Evolutionary conservation across 495 filamentous ascomycete species (phyloP).

Genomic region (Antarctomyces pellizariae): DNA sequence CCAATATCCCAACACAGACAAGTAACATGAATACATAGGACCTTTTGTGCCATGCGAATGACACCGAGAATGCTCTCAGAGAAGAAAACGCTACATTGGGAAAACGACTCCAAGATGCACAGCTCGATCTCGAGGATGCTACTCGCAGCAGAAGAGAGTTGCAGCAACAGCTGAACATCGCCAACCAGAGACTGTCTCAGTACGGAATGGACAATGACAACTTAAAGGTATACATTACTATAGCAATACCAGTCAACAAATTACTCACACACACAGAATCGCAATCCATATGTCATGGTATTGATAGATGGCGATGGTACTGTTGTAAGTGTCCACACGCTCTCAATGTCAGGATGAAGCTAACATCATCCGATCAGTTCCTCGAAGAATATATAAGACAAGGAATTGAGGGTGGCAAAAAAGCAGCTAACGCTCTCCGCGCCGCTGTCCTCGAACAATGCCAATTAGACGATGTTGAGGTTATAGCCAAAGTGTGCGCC

Average conservation of each 20-base stretch:
- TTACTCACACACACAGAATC: conserved; percentile 25
- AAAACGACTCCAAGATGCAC: conserved; percentile 14
- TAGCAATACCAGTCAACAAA: conserved; percentile 1
- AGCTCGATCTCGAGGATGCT: conserved; percentile 21
- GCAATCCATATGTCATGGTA: conserved; percentile 51
- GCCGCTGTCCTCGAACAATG: conserved; percentile 26
- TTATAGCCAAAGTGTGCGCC: conserved; percentile 44
- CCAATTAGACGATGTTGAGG: conserved; percentile 25
- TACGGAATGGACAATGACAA: conserved; percentile 13
- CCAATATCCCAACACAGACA: too few relatives aligned
- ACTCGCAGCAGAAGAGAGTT: conserved; percentile 18
- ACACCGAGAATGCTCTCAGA: conserved; percentile 14
- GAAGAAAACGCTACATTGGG: conserved; percentile 16
- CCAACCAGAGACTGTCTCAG: conserved; percentile 11
- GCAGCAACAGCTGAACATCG: conserved; percentile 18
- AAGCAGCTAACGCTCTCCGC: conserved; percentile 39
- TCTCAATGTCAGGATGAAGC: conserved; percentile 2
- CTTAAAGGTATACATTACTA: conserved; percentile 15
- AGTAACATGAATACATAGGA: neutral
- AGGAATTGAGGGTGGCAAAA: conserved; percentile 45
- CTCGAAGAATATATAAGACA: conserved; percentile 35
- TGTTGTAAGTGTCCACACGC: conserved; percentile 23
- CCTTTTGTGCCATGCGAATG: conserved; percentile 9
- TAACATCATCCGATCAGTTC: conserved; percentile 24
- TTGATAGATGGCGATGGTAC: conserved; percentile 61